phyloP scores from a whole-genome alignment of 2,329 filamentous ascomycete genomes.

The Malbranchea cinnamomea region DNA sequence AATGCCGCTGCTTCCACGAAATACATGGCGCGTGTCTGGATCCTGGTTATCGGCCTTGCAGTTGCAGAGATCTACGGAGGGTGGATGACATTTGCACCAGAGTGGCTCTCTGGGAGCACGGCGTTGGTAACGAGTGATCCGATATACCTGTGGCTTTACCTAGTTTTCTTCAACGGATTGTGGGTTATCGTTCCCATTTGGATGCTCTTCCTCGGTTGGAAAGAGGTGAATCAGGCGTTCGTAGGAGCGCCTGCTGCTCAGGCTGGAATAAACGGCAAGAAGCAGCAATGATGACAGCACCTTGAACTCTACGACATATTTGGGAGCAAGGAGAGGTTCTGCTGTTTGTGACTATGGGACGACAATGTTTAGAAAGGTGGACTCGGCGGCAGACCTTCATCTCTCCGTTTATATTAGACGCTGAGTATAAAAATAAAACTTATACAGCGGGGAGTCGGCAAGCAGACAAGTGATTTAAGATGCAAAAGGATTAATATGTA shows the following conservation, averaged over 20 bases:
- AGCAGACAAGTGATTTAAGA: no score
- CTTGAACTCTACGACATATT: no score
- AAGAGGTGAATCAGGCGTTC: slow-evolving; percentile 27
- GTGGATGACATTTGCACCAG: slow-evolving; percentile 51
- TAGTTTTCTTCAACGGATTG: slow-evolving; percentile 49
- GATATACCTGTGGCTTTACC: slow-evolving; percentile 49
- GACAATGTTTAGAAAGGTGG: no score
- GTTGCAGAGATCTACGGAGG: slow-evolving; percentile 50
- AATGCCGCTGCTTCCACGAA: slow-evolving; percentile 17
- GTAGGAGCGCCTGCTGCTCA: slow-evolving; percentile 13
- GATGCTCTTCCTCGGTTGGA: slow-evolving; percentile 39
- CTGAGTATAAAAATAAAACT: no score
- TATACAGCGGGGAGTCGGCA: no score
- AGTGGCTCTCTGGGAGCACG: slow-evolving; percentile 45
- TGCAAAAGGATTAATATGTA: no score
- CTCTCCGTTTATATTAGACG: no score
- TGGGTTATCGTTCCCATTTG: slow-evolving; percentile 47
- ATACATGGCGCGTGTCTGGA: slow-evolving; percentile 31
- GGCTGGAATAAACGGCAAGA: slow-evolving; percentile 5
- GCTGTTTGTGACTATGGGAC: no score
- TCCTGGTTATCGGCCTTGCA: slow-evolving; percentile 43
- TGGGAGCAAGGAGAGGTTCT: no score
- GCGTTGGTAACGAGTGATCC: slow-evolving; percentile 44
- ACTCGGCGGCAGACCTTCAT: no score
- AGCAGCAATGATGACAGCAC: no score